Conservation (phyloP, 2,329 filamentous ascomycete genomes). For the Domatiomyces globalis region DNA sequence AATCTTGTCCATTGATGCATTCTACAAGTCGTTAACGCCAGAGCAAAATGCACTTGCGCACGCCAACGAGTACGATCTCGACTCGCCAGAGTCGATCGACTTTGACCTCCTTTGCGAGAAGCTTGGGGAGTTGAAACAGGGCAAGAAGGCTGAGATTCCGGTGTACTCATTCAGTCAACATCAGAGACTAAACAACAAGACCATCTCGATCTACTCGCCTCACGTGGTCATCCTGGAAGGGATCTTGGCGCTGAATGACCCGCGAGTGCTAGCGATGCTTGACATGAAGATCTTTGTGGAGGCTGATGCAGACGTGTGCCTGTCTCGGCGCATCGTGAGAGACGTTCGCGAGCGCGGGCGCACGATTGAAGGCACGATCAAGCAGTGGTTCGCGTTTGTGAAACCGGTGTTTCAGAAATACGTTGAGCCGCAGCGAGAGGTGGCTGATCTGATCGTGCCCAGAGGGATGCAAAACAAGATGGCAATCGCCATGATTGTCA, state of each 20-base stretch:
- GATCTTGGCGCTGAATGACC: constrained; percentile 87
- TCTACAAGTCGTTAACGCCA: constrained; percentile 76
- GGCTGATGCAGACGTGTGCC: constrained; percentile 84
- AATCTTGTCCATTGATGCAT: constrained; percentile 96
- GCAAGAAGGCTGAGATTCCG: constrained; percentile 63
- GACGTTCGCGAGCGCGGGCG: constrained; percentile 81
- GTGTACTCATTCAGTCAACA: constrained; percentile 93
- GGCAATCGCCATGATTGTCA: constrained; percentile 82
- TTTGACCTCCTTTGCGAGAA: constrained; percentile 76
- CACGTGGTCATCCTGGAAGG: constrained; percentile 92
- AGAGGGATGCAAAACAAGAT: constrained; percentile 89
- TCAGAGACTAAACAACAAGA: constrained; percentile 58
- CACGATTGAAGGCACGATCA: constrained; percentile 89
- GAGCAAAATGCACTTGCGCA: constrained; percentile 73
- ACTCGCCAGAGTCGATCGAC: constrained; percentile 84
- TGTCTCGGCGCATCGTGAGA: constrained; percentile 71
- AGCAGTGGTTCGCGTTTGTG: constrained; percentile 93
- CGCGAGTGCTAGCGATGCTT: constrained; percentile 66
- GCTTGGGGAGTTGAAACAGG: constrained; percentile 73
- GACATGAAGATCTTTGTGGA: constrained; percentile 98
- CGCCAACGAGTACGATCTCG: constrained; percentile 87
- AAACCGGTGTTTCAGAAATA: constrained; percentile 95
- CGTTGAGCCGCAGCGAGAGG: constrained; percentile 75
- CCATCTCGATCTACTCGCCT: constrained; percentile 85
- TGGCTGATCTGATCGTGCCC: constrained; percentile 75